These are phyloP conservation scores for Adansonia rubrostipa DNA, from an alignment of 441 rosid genomes.

Conservation along the genomic window DNA sequence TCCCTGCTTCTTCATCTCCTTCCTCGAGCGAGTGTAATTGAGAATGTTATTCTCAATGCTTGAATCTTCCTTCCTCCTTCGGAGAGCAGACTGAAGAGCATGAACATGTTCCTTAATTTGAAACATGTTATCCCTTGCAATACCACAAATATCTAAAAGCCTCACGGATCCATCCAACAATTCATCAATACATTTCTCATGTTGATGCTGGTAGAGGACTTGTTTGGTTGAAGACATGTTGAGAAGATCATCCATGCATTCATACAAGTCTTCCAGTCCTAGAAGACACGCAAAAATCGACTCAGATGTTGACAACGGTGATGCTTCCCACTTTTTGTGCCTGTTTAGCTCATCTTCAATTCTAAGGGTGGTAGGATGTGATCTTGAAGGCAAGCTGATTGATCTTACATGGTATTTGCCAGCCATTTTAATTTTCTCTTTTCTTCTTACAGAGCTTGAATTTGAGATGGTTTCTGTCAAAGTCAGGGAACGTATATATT, in stretches of 20 bases:
- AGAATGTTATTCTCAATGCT: constrained; percentile 34
- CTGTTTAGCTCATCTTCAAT: constrained; percentile 54
- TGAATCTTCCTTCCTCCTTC: constrained; percentile 52
- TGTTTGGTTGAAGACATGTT: constrained; percentile 54
- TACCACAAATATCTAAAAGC: constrained; percentile 58
- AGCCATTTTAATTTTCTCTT: constrained; percentile 42
- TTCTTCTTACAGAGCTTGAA: constrained; percentile 3
- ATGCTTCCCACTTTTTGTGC: constrained; percentile 38
- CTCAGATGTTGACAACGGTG: constrained; percentile 38
- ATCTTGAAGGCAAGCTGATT: constrained; percentile 66
- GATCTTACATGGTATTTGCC: constrained; percentile 54
- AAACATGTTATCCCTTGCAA: constrained; percentile 49
- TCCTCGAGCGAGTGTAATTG: constrained; percentile 43
- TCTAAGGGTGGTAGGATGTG: constrained; percentile 59
- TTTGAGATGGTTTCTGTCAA: constrained; percentile 34
- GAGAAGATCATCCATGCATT: constrained; percentile 51
- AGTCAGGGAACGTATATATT: constrained; percentile 16
- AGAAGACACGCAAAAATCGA: constrained; percentile 42
- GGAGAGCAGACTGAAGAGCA: constrained; percentile 49
- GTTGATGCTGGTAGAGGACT: constrained; percentile 38
- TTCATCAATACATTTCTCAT: constrained; percentile 47
- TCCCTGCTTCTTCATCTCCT: constrained; percentile 60
- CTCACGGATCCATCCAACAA: constrained; percentile 60
- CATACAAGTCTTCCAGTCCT: constrained; percentile 48
- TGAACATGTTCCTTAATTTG: constrained; percentile 51